Base-by-base conservation (phyloP, 352 stramenopile species). In the Bremia lactucae region DNA sequence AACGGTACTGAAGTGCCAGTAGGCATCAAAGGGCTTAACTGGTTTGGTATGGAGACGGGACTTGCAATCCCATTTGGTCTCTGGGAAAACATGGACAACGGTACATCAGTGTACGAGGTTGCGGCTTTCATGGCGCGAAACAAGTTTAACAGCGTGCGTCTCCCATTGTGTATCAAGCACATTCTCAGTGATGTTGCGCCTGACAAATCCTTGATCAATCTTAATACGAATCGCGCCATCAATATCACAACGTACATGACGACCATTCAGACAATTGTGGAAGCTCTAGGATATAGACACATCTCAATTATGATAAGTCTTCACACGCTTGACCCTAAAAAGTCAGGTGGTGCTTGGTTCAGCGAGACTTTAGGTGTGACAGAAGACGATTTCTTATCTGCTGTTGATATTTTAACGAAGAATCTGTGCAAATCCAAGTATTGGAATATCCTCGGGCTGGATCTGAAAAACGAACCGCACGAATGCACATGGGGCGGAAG, bases 41-140 rank as follows among this genome's bases (percentile, higher is more conserved):
- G 73, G 73, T 86, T 84, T 48, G 73, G 73, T 14, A 86, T 86
- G 73, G 73, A 86, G 41, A 84, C 74, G 6, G 65, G 60, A 0
- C n/a, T 72, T 1, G 47, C 49, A 0, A 66, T 87, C n/a, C 74
- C 73, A 0, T 77, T 87, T 29, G 74, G 74, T 1, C 45, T 87
- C 16, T 87, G 74, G 74, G 70, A 83, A 19, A 87, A 87, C 52
- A 54, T 62, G 44, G 42, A 78, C 10, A 82, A 81, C 24, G 74
- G 74, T 4, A 87, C 74, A 4, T 69, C 74, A 0, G 60, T 66
- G 48, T 87, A 87, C 39, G 64, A 87, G 21, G 44, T 87, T 8
- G 68, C 74, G 0, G 62, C 55, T 3, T 87, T 84, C 47, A 31
- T 87, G 26, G 42, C 67, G 5, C 54, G 58, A 6, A 87, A 87